phyloP scores from a whole-genome alignment of 1,284 basidiomycete species.

The Xerocomus nothofagi region DNA sequence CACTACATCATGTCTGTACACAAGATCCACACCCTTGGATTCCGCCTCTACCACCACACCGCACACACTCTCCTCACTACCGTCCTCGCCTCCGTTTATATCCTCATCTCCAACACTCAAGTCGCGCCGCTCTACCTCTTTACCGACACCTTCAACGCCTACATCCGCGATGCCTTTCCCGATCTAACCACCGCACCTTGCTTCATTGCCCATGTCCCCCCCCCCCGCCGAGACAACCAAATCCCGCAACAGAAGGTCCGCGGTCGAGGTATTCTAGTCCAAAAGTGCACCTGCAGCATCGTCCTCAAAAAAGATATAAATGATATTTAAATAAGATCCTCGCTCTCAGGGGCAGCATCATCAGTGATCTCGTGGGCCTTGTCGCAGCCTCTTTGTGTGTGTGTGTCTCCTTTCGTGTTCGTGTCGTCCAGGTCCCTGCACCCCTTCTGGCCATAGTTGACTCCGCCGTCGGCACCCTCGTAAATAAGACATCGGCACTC shows the following conservation, averaged over 20 bases:
- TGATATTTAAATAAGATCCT: too few relatives aligned
- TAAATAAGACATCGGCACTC: constrained; percentile 97
- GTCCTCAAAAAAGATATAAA: too few relatives aligned
- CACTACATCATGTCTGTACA: constrained; percentile 16
- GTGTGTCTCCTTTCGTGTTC: constrained; percentile 47
- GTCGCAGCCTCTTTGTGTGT: constrained; percentile 96
- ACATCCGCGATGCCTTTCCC: constrained; percentile 35
- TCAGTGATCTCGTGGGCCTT: constrained; percentile 95
- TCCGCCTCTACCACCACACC: constrained; percentile 87
- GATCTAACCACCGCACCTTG: constrained; percentile 48
- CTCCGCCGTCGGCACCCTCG: constrained; percentile 92
- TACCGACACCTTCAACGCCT: constrained; percentile 62
- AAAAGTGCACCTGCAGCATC: constrained; percentile 91
- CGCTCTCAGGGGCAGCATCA: constrained; percentile 95
- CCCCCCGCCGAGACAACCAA: constrained; percentile 93
- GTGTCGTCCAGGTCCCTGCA: constrained; percentile 95
- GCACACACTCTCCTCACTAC: constrained; percentile 73
- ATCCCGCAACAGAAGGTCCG: constrained; percentile 87
- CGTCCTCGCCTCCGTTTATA: constrained; percentile 86
- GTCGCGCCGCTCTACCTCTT: constrained; percentile 85
- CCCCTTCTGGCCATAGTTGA: constrained; percentile 99
- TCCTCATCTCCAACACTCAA: constrained; percentile 91
- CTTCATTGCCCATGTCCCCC: constrained; percentile 80
- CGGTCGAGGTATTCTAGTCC: constrained; percentile 87
- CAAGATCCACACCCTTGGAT: constrained; percentile 87